Evolutionary conservation across 805 yeast species (phyloP).

Genomic region (Blastobotrys americana): DNA sequence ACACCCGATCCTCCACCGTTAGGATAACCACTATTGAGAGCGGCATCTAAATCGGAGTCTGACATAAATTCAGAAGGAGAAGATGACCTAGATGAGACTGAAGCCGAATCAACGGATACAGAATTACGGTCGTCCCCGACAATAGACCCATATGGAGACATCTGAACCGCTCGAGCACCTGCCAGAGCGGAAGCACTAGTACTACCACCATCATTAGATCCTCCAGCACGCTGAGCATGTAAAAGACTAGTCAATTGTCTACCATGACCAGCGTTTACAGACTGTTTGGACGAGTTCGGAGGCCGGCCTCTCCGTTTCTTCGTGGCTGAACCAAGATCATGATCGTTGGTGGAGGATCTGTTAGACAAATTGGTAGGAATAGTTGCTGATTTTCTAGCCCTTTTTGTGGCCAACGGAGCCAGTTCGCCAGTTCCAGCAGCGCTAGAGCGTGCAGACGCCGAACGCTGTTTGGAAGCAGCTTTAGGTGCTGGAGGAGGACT

Average conservation of each 20-base stretch:
- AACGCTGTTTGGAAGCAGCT: constrained; percentile 31
- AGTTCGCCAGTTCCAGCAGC: constrained; percentile 14
- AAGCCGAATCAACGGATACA: constrained; percentile 22
- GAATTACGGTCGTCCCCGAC: constrained; percentile 16
- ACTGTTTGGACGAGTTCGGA: constrained; percentile 16
- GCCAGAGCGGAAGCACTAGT: neutral
- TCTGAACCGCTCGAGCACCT: neutral
- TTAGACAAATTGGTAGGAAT: constrained; percentile 6
- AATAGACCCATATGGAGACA: neutral
- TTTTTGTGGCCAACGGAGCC: constrained; percentile 17
- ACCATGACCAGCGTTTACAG: constrained; percentile 17
- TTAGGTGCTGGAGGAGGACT: constrained; percentile 61
- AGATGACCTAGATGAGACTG: constrained; percentile 29
- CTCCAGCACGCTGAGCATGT: neutral
- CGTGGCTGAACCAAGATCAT: neutral
- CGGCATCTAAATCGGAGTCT: constrained; percentile 44
- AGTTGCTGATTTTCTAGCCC: constrained; percentile 18
- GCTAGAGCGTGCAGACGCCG: constrained; percentile 15
- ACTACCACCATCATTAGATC: neutral
- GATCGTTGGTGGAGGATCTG: no score
- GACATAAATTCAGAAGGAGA: constrained; percentile 51
- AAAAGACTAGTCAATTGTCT: neutral
- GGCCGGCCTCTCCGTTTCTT: constrained; percentile 18
- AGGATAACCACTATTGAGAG: constrained; percentile 23
- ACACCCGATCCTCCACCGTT: no score